A percentile compares a stretch with the other conserved stretches of the same genome.
These are phyloP conservation scores for Aspergillus nanangensis DNA, from an alignment of 495 filamentous ascomycete species.

Conservation along the genomic window DNA sequence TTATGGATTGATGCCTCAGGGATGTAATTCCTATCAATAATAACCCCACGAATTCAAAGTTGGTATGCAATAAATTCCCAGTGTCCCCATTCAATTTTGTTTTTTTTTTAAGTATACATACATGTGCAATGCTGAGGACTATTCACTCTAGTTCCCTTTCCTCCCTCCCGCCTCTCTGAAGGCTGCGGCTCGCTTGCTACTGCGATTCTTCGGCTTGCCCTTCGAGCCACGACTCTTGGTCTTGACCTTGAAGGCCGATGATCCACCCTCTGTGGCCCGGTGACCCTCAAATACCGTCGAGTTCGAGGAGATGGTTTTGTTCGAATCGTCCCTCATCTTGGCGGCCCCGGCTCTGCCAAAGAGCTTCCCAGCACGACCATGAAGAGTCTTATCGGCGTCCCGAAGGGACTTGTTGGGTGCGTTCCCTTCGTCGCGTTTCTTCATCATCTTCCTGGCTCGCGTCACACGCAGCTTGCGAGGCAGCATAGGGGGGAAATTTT, in stretches of 20 bases:
- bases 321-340: conserved; percentile 47
- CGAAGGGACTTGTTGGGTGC: conserved; percentile 48
- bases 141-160: conserved; percentile 17
- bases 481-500: conserved; percentile 89
- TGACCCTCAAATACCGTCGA: conserved; percentile 85
- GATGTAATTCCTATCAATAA: no score
- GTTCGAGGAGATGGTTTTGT: conserved; percentile 40
- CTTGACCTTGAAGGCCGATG: conserved; percentile 56
- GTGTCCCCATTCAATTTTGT: no score
- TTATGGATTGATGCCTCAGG: no score
- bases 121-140: not conserved
- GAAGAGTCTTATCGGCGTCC: conserved; percentile 63
- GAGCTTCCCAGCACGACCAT: conserved; percentile 77
- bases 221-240: conserved; percentile 55
- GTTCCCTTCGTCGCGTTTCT: conserved; percentile 52
- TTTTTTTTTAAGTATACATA: not conserved
- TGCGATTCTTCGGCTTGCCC: conserved; percentile 48
- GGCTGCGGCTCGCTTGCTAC: conserved; percentile 56
- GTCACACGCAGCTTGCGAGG: conserved; percentile 83
- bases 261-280: conserved; percentile 64
- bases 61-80: no score
- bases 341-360: conserved; percentile 74
- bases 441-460: conserved; percentile 72
- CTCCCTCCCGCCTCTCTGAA: conserved; percentile 59
- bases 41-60: no score